Conservation (phyloP, 2,329 filamentous ascomycete genomes). For the Purpureocillium takamizusanense region DNA sequence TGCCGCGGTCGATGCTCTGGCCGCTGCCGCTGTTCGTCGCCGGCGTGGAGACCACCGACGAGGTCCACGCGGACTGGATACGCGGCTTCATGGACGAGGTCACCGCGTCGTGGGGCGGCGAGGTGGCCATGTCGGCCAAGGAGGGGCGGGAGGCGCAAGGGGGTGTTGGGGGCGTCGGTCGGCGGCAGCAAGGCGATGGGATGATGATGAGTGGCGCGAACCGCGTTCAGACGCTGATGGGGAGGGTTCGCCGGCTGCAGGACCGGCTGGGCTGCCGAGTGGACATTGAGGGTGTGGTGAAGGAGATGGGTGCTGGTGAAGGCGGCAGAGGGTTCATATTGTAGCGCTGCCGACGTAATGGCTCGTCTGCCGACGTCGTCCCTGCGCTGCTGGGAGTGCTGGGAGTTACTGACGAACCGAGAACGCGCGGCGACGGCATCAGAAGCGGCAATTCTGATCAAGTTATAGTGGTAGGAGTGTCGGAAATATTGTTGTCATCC, state of each 20-base stretch:
- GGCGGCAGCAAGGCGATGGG: no score
- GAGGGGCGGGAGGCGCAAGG: background rate
- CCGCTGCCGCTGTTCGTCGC: slow-evolving; percentile 3
- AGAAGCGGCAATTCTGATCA: no score
- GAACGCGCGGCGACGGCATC: no score
- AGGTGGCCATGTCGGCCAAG: background rate
- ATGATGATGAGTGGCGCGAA: background rate
- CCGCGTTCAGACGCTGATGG: background rate
- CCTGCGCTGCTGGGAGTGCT: no score
- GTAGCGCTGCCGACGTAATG: no score
- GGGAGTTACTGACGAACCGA: no score
- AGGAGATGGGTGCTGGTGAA: background rate
- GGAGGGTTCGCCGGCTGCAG: background rate
- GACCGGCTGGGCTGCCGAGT: background rate
- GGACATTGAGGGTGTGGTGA: background rate
- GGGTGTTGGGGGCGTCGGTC: background rate
- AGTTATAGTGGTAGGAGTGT: no score
- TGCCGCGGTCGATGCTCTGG: slow-evolving; percentile 4
- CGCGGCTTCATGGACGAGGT: slow-evolving; percentile 2
- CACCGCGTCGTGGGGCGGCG: background rate
- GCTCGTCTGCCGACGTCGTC: no score
- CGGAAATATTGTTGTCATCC: no score
- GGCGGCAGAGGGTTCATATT: no score
- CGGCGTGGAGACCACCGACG: slow-evolving; percentile 3
- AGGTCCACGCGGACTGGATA: slow-evolving; percentile 4